Evolutionary conservation across 1,139 yeast species (phyloP).

Genomic region (Yamadazyma songkhlaensis): DNA sequence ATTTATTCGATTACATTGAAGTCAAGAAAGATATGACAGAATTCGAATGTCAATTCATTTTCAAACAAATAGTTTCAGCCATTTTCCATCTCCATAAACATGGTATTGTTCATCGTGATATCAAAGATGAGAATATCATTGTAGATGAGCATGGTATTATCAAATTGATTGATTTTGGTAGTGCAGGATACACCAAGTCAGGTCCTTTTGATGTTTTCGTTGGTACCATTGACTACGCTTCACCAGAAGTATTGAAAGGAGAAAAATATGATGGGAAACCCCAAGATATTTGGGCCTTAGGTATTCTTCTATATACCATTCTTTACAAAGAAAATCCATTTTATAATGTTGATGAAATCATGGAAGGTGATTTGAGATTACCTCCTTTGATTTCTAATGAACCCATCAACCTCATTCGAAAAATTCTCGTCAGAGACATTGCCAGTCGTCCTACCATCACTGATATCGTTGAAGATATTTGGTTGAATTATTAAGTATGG

Average conservation of each 20-base stretch:
- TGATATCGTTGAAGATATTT: slow-evolving; percentile 62
- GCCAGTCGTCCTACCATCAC: slow-evolving; percentile 68
- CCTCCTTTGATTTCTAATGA: slow-evolving; percentile 61
- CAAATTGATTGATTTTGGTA: slow-evolving; percentile 91
- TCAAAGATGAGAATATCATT: slow-evolving; percentile 91
- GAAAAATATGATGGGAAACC: slow-evolving; percentile 87
- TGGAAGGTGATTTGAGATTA: slow-evolving; percentile 80
- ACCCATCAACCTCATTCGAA: slow-evolving; percentile 57
- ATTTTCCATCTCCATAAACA: slow-evolving; percentile 75
- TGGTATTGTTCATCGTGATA: slow-evolving; percentile 91
- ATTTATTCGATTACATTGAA: slow-evolving; percentile 88
- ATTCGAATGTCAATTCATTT: slow-evolving; percentile 69
- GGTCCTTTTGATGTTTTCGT: slow-evolving; percentile 98
- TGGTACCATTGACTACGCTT: slow-evolving; percentile 95
- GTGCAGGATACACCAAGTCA: slow-evolving; percentile 83
- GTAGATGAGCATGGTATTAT: slow-evolving; percentile 75
- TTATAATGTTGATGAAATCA: slow-evolving; percentile 89
- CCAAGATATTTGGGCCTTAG: slow-evolving; percentile 97
- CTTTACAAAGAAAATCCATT: slow-evolving; percentile 95
- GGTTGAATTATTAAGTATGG: slow-evolving; percentile 43
- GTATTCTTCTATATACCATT: slow-evolving; percentile 82
- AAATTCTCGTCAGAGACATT: slow-evolving; percentile 64
- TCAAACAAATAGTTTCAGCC: slow-evolving; percentile 76
- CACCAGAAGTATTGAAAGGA: slow-evolving; percentile 92
- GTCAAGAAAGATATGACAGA: slow-evolving; percentile 77